phyloP scores from a whole-genome alignment of 495 filamentous ascomycete genomes.

The Podospora bellae-mahoneyi region DNA sequence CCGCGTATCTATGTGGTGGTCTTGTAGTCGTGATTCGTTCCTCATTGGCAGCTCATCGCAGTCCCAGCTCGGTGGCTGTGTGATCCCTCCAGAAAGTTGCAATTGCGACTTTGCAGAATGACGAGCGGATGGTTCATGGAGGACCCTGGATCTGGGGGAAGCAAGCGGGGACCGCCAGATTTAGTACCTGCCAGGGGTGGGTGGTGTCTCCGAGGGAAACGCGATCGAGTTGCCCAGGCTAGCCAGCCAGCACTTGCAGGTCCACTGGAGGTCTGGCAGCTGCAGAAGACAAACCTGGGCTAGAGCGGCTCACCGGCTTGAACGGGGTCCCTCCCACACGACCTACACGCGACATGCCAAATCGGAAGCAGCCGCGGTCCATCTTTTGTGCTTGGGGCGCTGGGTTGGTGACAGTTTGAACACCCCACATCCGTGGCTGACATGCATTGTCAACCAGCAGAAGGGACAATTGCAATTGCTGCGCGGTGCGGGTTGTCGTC shows the following conservation, averaged over 20 bases:
- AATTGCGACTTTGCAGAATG: conserved; percentile 5
- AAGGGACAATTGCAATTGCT: neutral
- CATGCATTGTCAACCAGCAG: neutral
- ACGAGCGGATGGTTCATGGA: conserved; percentile 4
- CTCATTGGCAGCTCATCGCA: neutral
- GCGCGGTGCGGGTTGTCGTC: neutral
- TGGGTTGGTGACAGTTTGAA: conserved; percentile 1
- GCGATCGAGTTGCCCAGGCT: conserved; percentile 3
- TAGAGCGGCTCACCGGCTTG: too few relatives aligned
- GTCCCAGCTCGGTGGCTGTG: neutral
- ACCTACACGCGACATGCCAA: neutral
- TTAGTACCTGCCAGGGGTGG: conserved; percentile 1
- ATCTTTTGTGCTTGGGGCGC: neutral
- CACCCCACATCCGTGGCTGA: conserved; percentile 1
- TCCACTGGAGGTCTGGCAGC: neutral
- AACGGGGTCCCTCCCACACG: neutral
- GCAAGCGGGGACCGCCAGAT: conserved; percentile 2
- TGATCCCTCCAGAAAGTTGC: conserved; percentile 4
- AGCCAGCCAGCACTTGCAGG: neutral
- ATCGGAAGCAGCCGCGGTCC: conserved; percentile 1
- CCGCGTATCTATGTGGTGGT: neutral
- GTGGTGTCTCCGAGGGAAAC: neutral
- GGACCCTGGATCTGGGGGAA: conserved; percentile 5
- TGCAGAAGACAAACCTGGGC: neutral
- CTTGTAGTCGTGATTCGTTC: neutral